Percentiles rank a stretch among this genome's conserved stretches.
Conservation (phyloP, 1,139 yeast species). For the Debaryomyces sp. region DNA sequence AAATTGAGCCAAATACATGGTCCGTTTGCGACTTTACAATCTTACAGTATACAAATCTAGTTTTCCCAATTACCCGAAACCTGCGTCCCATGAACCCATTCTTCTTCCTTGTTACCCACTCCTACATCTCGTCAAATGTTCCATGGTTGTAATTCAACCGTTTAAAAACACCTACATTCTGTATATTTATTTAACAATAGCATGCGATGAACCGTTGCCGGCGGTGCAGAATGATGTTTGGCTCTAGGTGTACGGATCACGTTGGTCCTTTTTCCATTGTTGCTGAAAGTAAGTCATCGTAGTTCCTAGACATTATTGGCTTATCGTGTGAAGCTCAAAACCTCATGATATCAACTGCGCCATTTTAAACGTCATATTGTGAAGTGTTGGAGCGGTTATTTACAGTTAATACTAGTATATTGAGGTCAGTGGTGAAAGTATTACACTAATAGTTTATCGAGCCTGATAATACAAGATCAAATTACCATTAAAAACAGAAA, state of each 20-base stretch:
- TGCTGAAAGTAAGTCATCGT: background rate
- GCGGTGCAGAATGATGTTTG: background rate
- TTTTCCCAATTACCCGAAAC: too few species aligned
- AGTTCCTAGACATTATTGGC: background rate
- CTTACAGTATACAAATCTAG: too few species aligned
- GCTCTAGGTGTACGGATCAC: background rate
- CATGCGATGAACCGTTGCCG: background rate
- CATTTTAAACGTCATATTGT: background rate
- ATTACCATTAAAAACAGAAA: background rate
- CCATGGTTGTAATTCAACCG: background rate
- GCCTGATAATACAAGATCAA: background rate
- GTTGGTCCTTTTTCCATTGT: background rate
- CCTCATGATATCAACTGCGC: constrained; percentile 4
- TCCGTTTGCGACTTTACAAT: too few species aligned
- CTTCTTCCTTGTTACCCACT: too few species aligned
- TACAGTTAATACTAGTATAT: background rate
- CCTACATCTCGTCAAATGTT: background rate
- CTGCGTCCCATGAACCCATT: too few species aligned
- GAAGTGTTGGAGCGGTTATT: background rate
- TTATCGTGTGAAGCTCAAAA: background rate
- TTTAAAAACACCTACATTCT: background rate
- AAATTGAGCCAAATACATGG: background rate
- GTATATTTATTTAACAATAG: background rate
- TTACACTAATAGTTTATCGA: background rate
- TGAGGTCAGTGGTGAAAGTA: background rate